phyloP scores from a whole-genome alignment of 208 protist genomes.

The Endotrypanum monterogeii region DNA sequence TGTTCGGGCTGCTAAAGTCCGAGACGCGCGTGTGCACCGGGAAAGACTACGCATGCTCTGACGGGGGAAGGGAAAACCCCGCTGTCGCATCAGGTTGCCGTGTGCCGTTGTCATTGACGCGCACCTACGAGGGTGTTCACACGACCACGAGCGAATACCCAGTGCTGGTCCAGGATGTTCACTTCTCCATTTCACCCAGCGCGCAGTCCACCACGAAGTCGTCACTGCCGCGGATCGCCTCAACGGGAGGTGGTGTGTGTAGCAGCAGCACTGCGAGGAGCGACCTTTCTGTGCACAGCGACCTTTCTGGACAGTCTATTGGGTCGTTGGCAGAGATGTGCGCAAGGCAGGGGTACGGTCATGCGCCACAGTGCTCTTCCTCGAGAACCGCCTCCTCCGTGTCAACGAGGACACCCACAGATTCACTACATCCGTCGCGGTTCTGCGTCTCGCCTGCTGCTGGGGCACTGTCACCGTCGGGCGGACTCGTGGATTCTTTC shows the following conservation, averaged over 20 bases:
- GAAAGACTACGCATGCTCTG: not conserved
- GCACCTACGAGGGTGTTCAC: conserved; percentile 18
- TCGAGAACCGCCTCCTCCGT: not conserved
- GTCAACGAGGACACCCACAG: not conserved
- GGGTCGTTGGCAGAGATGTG: not conserved
- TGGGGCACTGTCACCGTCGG: not conserved
- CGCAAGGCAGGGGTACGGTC: not conserved
- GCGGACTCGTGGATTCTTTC: not conserved
- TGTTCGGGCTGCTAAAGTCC: conserved; percentile 36
- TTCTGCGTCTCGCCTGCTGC: not conserved
- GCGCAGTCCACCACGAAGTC: not conserved
- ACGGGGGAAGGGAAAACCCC: not conserved
- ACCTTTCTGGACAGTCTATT: conserved; percentile 1
- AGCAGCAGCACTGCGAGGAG: conserved; percentile 13
- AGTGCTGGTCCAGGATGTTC: not conserved
- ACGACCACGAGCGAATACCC: conserved; percentile 11
- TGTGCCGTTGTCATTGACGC: conserved; percentile 18
- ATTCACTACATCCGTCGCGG: not conserved
- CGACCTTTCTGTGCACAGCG: conserved; percentile 11
- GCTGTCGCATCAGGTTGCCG: not conserved
- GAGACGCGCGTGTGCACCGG: not conserved
- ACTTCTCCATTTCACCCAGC: not conserved
- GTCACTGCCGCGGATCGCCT: not conserved
- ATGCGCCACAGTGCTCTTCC: not conserved
- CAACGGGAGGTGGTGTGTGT: not conserved